Evolutionary conservation across 805 yeast genomes (phyloP).

Genomic region (Priceomyces castillae): DNA sequence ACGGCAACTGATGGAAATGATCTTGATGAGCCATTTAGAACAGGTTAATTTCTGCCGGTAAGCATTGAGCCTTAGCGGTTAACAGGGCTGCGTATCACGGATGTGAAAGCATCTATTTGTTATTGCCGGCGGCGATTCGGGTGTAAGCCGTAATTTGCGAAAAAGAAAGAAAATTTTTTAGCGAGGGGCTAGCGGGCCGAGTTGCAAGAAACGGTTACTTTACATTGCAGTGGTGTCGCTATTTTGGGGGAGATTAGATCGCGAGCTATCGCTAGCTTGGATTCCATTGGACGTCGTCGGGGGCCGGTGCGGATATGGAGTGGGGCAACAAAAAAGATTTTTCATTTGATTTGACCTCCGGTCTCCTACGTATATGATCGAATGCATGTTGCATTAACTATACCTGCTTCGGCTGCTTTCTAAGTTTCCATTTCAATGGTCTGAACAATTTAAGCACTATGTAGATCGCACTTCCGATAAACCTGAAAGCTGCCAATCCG

Average conservation of each 20-base stretch:
- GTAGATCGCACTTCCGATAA: slow-evolving; percentile 69
- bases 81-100: neutral
- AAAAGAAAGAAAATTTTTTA: neutral
- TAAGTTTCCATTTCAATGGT: slow-evolving; percentile 40
- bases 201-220: neutral
- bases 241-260: neutral
- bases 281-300: no score
- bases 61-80: neutral
- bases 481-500: slow-evolving; percentile 78
- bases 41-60: neutral
- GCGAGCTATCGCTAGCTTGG: neutral
- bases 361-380: no score
- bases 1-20: neutral
- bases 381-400: neutral
- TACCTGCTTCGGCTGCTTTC: slow-evolving; percentile 9
- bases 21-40: neutral
- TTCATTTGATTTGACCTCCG: no score
- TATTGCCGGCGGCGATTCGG: neutral
- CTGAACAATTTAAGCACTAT: slow-evolving; percentile 39
- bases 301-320: no score
- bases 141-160: neutral
- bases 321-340: no score
- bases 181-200: neutral
- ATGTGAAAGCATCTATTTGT: neutral
- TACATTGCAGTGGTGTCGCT: neutral